Evolutionary conservation across 2,329 filamentous ascomycete genomes (phyloP), one percentile per base, ranked within the genome.

Genomic region (Penicillium sclerotiorum): DNA sequence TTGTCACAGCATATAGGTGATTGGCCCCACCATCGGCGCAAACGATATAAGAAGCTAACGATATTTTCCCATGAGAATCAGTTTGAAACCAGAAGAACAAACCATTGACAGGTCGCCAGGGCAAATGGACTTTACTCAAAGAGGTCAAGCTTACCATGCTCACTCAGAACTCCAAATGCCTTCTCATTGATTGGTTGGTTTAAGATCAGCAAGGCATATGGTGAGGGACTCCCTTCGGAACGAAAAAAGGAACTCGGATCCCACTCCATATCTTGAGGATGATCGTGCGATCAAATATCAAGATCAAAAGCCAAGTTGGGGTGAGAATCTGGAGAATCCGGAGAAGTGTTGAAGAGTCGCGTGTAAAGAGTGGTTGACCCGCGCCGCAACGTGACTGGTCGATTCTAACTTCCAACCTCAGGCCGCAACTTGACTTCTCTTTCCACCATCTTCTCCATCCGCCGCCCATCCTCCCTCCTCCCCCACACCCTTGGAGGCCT

Each of bases 21-120:
- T 97, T 95, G 38, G 92, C 92, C 20, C 91, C 94, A 47, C 92
- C 94, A 73, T 99, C 94, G 22, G 91, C 94, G 50, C 91, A 95
- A 45, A 97, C 79, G 20, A 81, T 82, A 53, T 86, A 80, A 18
- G 73, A 75, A 45, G 88, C 86, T 89, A 59, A 49, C n/a, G n/a
- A n/a, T n/a, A n/a, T 17, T 36, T 20, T 18, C 7, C 11, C 27
- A 45, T 35, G 20, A 23, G 8, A 30, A 17, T n/a, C 13, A 20
- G 9, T 45, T 13, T 23, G 15, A 18, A 13, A 27, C 36, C 46
- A n/a, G 47, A 17, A 25, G 11, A 25, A 23, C 9, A 21, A 42
- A 48, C 18, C n/a, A 17, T 21, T 36, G 4, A 45, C 17, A 36
- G 5, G 15, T 44, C 18, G 9, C 17, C 36, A 7, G 11, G 36